These are phyloP conservation scores for Trypethelium eluteriae DNA, from an alignment of 495 filamentous ascomycete species.

Conservation along the genomic window DNA sequence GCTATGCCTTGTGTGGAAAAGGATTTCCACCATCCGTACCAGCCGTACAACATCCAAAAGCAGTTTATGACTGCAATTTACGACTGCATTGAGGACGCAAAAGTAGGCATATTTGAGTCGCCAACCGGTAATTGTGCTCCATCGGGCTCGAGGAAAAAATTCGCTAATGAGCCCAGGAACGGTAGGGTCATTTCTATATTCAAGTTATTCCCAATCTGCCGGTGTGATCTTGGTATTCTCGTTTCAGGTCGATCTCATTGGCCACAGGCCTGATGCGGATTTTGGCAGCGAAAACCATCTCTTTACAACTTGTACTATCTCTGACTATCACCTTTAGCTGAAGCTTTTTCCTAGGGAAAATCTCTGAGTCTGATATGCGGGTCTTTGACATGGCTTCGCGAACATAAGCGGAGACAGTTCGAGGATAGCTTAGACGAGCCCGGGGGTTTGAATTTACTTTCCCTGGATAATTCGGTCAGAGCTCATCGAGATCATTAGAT, in stretches of 20 bases:
- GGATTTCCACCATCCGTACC: conserved; percentile 86
- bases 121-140: conserved; percentile 59
- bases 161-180: conserved; percentile 28
- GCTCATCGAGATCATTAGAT: conserved; percentile 34
- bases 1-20: not conserved
- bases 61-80: conserved; percentile 88
- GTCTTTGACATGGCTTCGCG: conserved; percentile 85
- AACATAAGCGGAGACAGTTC: conserved; percentile 64
- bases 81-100: conserved; percentile 66
- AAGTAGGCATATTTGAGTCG: conserved; percentile 85
- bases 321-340: not conserved
- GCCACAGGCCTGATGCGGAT: too few species aligned
- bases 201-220: not conserved
- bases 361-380: conserved; percentile 91
- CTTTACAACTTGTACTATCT: too few species aligned
- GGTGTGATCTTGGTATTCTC: not conserved
- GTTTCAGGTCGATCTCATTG: not conserved
- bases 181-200: conserved; percentile 23
- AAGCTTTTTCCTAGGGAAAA: conserved; percentile 59
- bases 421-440: conserved; percentile 42
- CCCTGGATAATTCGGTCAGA: not conserved
- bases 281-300: too few species aligned
- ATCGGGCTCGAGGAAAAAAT: too few species aligned
- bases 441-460: conserved; percentile 19
- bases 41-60: conserved; percentile 82